Evolutionary conservation across 352 stramenopile species (phyloP), one percentile per base, ranked within the genome.

Genomic region (Phytophthora lateralis): DNA sequence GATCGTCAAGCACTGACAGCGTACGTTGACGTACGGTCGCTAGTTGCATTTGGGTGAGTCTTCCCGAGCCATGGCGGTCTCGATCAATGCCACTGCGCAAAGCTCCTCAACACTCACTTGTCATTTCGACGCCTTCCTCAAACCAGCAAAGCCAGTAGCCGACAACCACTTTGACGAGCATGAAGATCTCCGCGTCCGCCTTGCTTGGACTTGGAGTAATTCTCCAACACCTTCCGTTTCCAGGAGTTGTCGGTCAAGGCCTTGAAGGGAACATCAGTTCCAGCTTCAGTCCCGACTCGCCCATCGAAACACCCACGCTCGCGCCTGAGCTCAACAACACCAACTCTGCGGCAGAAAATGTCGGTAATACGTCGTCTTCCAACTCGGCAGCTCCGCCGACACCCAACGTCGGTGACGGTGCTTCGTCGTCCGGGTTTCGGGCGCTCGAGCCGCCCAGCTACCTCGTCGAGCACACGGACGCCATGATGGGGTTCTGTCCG

Each of bases 391-490:
- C 43, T 20, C 41, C 47, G 20, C 45, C 35, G 3, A 35, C 47
- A 29, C n/a, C 48, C 9, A 55, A 55, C 20, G 42, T 68, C 10
- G 56, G 48, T 50, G 47, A 59, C 12, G 21, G 9, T 39, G 48
- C 58, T 24, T 57, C 60, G 6, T 60, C 63, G 9, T 63, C 63
- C 15, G 48, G 30, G 26, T 65, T 73, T 42, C 58, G 30, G 50
- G 63, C 66, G 29, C n/a, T 67, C 9, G 59, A 71, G 29, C 71
- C 71, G 5, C 71, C 78, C 4, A 60, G 39, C 9, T 71, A 66
- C 37, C 65, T 86, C 39, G 42, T 89, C n/a, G 62, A 81, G 53
- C 62, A 69, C 49, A 89, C 79, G 6, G 74, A 86, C 43, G 79
- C 76, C 26, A 84, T 86, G 66, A 63, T 60, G 52, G 66, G 51